Evolutionary conservation across 1,284 basidiomycete species (phyloP), one percentile per base, ranked within the genome.

Genomic region (Ganoderma leucocontextum): DNA sequence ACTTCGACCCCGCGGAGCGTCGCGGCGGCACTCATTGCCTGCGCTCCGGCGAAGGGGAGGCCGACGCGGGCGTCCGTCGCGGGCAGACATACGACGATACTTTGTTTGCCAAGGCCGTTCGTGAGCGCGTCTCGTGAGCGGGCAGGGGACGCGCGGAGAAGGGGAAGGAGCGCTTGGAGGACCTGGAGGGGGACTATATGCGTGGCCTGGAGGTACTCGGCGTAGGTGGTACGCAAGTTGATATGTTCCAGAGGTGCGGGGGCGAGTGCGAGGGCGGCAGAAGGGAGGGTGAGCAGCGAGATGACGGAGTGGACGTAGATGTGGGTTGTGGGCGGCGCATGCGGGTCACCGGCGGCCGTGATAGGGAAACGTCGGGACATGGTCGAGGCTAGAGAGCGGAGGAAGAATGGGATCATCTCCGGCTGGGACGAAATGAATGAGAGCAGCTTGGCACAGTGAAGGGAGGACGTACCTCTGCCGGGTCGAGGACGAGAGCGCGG

Each of bases 291-390:
- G 61, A 94, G 82, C 33, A 94, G 83, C 29, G 90, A 93, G 69
- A 94, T 83, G 70, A 93, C 82, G 25, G 91, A 91, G 71, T 91
- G 87, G 47, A 94, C 84, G 77, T 91, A 88, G 9, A 90, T 87
- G 70, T 89, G 86, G 4, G 87, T 80, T 12, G 88, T 82, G 25
- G 89, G 86, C 0, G 89, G 82, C 22, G 85, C 87, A 75, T 90
- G 93, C 2, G 94, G 93, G 76, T 95, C 94, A 38, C 94, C 94
- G 0, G 91, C 82, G 17, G 88, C 80, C 49, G 87, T 89, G 72
- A 94, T 85, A 3, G 94, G 94, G 81, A 95, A 95, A 53, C 89
- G 87, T 67, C 93, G 88, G n/a, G 91, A 91, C 10, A 95, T 84
- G 1, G 93, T 89, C 0, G 93, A 91, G 6, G 89, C 84, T 53